Conservation (phyloP, 2,329 filamentous ascomycete species). For the Fusarium algeriense region DNA sequence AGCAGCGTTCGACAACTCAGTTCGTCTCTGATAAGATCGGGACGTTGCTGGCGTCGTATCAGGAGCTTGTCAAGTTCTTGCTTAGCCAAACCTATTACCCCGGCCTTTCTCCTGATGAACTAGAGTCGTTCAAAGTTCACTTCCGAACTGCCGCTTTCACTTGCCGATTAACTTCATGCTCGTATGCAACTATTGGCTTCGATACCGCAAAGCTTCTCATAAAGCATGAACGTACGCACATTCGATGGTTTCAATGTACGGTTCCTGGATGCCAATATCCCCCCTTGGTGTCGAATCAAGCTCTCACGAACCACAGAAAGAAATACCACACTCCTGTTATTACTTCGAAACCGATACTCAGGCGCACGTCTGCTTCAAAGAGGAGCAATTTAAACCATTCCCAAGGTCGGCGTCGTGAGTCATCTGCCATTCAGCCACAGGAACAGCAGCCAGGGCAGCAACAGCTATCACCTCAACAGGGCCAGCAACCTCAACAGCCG, state of each 20-base stretch:
- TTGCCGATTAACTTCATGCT: slow-evolving; percentile 6
- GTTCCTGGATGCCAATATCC: not conserved
- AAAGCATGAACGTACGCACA: slow-evolving; percentile 11
- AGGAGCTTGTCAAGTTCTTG: slow-evolving; percentile 1
- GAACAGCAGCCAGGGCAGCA: slow-evolving; percentile 32
- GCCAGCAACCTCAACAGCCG: slow-evolving; percentile 31
- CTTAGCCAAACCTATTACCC: not conserved
- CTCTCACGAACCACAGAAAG: not conserved
- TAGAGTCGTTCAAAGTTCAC: slow-evolving; percentile 15
- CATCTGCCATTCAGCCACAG: slow-evolving; percentile 11
- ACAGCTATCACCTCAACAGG: slow-evolving; percentile 23
- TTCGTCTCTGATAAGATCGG: not conserved
- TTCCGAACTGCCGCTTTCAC: slow-evolving; percentile 16
- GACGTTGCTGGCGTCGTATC: slow-evolving; percentile 8
- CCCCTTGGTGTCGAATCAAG: not conserved
- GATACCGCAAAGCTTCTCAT: not conserved
- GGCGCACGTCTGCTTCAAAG: too few species aligned
- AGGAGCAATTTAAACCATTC: too few species aligned
- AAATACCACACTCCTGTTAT: not conserved
- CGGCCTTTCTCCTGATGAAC: not conserved
- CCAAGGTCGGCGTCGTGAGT: too few species aligned
- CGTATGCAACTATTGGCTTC: slow-evolving; percentile 12
- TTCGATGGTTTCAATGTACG: slow-evolving; percentile 8
- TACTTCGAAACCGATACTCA: not conserved
- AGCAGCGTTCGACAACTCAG: accelerated